Percentiles rank a stretch among this genome's conserved stretches.
Conservation (phyloP, 306 rosid genomes). For the Fragaria ananassa region DNA sequence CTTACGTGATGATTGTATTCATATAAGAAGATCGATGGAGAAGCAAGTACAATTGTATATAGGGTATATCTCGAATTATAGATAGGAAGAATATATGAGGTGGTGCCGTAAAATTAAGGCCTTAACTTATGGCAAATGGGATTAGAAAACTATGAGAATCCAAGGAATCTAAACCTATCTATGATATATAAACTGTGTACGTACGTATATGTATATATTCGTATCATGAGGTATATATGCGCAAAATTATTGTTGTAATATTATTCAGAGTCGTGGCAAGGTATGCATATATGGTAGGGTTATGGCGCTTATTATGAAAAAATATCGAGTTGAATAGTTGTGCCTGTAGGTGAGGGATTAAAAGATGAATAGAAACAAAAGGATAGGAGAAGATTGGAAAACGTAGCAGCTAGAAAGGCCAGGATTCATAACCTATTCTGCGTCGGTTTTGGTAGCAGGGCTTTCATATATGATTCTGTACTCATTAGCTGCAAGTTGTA, state of each 20-base stretch:
- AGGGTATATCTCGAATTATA: neutral
- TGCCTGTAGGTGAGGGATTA: neutral
- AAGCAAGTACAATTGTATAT: neutral
- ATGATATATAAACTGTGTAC: neutral
- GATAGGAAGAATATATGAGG: slow-evolving; percentile 3
- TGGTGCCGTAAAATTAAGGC: neutral
- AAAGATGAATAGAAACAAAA: neutral
- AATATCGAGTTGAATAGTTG: neutral
- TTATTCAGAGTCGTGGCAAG: neutral
- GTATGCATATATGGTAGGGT: neutral
- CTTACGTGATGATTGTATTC: neutral
- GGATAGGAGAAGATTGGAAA: neutral
- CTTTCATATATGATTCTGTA: neutral
- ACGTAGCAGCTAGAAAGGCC: neutral
- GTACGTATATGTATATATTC: neutral
- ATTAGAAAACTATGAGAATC: neutral
- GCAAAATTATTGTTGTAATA: neutral
- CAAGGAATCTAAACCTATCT: neutral
- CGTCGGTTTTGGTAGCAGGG: neutral
- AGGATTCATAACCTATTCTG: neutral
- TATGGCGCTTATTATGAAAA: neutral
- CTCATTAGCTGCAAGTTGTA: neutral
- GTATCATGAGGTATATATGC: neutral
- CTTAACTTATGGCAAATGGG: neutral
- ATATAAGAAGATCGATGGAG: neutral